Evolutionary conservation across 164 flowering plant species (phyloP), one percentile per base, ranked within the genome.

Genomic region (Sextonia rubra): DNA sequence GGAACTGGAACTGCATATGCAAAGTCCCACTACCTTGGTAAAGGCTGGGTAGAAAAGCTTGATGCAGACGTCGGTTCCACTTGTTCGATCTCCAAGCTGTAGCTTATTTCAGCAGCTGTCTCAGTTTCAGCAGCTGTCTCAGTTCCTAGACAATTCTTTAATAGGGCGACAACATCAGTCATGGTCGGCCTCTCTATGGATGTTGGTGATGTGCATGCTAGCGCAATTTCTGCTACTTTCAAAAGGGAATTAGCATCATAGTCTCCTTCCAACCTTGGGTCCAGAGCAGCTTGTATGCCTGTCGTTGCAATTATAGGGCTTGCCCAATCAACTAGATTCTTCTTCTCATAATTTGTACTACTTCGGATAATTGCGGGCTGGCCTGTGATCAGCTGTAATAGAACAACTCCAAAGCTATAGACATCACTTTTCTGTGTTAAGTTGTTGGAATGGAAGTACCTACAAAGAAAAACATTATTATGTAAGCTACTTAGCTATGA

Each of bases 401-500:
- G 77, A 47, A 86, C 85, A n/a, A 83, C 64, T 23, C 91, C 88
- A 55, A 86, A 86, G 75, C 91, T 81, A 52, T 75, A 88, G 3
- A 85, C 85, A 70, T 88, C 87, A 37, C 89, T 88, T 69, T 82
- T 88, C 80, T 86, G 81, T 4, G 69, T 83, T 73, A 88, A 62
- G 74, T 73, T 71, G 55, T 64, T 70, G 4, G 82, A 37, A 8
- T 12, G 8, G 44, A 47, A 69, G 55, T 84, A 85, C 80, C 84
- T 85, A 44, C 60, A 71, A 6, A 18, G 18, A 12, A 15, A 22
- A 22, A 55, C 15, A 4, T 25, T 27, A 15, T 24, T 17, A 23
- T 0, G 12, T 48, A 15, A 44, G 27, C 25, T 47, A 6, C 25
- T 11, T 12, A 30, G 6, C 5, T 30, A 6, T 2, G 37, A 30